phyloP scores from a whole-genome alignment of 352 stramenopile genomes.

The Phytophthora pistaciae region DNA sequence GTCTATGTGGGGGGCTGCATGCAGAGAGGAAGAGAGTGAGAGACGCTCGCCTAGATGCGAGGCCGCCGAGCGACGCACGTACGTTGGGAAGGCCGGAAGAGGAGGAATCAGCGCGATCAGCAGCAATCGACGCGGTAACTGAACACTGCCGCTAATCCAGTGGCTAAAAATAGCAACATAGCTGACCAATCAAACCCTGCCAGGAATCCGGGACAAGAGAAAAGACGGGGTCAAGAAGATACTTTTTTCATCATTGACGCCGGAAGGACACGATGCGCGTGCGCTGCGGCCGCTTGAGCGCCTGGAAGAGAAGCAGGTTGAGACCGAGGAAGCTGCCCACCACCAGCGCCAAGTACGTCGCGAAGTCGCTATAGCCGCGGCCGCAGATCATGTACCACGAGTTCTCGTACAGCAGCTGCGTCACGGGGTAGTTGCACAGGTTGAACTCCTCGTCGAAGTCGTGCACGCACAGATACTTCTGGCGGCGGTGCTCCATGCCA shows the following conservation, averaged over 20 bases:
- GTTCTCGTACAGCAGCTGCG: constrained; percentile 77
- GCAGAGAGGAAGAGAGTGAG: neutral
- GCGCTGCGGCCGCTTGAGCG: constrained; percentile 75
- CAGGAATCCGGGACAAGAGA: constrained; percentile 1
- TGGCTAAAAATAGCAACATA: constrained; percentile 25
- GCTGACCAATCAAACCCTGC: constrained; percentile 38
- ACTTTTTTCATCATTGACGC: constrained; percentile 35
- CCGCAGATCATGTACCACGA: constrained; percentile 90
- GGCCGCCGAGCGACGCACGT: constrained; percentile 1
- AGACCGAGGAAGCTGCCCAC: constrained; percentile 52
- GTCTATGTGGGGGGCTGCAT: constrained; percentile 13
- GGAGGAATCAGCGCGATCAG: constrained; percentile 24
- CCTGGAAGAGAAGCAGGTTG: constrained; percentile 76
- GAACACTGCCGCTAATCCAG: constrained; percentile 12
- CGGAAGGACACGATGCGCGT: constrained; percentile 69
- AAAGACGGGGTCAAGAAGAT: constrained; percentile 16
- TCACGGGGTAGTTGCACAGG: constrained; percentile 81
- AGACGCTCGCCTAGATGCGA: neutral
- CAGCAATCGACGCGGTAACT: constrained; percentile 12
- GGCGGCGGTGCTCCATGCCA: constrained; percentile 61
- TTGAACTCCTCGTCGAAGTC: constrained; percentile 89
- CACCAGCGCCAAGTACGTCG: constrained; percentile 63
- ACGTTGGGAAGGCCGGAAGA: constrained; percentile 18
- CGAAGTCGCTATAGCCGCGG: constrained; percentile 63
- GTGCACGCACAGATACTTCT: constrained; percentile 77